phyloP scores from a whole-genome alignment of 352 stramenopile species.

The Elongisporangium prolatum region DNA sequence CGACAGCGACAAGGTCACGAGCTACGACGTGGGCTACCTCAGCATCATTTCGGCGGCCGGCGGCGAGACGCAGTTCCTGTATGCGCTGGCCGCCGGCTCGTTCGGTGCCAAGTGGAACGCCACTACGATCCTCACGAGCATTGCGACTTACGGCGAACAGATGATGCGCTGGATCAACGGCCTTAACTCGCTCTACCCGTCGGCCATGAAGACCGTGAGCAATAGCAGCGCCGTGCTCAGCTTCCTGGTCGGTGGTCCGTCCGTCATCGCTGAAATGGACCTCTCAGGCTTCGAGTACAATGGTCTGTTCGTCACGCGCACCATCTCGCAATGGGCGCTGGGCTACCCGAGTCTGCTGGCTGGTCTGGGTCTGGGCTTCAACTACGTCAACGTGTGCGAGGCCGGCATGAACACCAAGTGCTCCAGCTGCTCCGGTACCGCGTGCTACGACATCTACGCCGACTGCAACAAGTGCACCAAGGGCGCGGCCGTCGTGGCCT shows the following conservation, averaged over 20 bases:
- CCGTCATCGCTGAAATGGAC: conserved; percentile 33
- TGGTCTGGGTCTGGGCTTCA: conserved; percentile 45
- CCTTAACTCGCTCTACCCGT: conserved; percentile 68
- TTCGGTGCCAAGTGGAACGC: conserved; percentile 24
- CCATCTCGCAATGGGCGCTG: conserved; percentile 56
- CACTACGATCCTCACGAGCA: conserved; percentile 14
- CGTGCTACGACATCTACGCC: conserved; percentile 26
- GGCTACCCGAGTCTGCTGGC: conserved; percentile 71
- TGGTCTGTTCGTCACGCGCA: conserved; percentile 56
- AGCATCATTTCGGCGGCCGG: conserved; percentile 58
- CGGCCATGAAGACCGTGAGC: conserved; percentile 56
- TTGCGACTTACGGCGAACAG: conserved; percentile 37
- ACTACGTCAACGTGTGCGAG: conserved; percentile 48
- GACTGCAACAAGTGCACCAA: conserved; percentile 33
- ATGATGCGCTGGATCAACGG: conserved; percentile 78
- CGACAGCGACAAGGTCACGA: conserved; percentile 50
- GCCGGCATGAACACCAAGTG: conserved; percentile 38
- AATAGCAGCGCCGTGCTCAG: conserved; percentile 29
- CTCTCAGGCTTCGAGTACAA: conserved; percentile 72
- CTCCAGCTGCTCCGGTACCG: conserved; percentile 24
- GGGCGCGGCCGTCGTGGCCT: conserved; percentile 28
- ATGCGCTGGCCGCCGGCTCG: conserved; percentile 32
- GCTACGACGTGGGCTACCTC: conserved; percentile 62
- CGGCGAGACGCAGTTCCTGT: conserved; percentile 54
- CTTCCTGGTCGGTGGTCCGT: conserved; percentile 26